Conservation (phyloP, 805 yeast genomes). For the Cyberlindnera lachancei region DNA sequence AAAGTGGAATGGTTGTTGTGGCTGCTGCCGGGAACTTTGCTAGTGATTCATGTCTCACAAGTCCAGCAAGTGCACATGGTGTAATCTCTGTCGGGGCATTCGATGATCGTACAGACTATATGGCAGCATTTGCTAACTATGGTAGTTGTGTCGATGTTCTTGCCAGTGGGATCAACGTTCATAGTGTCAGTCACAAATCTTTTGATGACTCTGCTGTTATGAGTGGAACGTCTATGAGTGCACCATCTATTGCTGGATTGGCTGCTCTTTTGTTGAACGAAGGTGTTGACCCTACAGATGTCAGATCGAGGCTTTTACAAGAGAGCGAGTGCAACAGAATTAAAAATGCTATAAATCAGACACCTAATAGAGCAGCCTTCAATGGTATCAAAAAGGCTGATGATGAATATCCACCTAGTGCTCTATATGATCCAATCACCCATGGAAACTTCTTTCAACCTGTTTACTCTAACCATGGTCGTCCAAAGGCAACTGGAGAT, state of each 20-base stretch:
- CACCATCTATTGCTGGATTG: constrained; percentile 68
- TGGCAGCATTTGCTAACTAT: constrained; percentile 85
- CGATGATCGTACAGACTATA: constrained; percentile 60
- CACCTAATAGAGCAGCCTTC: constrained; percentile 53
- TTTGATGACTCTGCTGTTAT: constrained; percentile 23
- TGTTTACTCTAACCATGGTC: background rate
- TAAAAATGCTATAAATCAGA: constrained; percentile 37
- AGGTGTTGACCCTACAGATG: constrained; percentile 37
- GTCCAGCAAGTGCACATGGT: constrained; percentile 72
- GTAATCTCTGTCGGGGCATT: constrained; percentile 87
- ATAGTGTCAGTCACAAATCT: constrained; percentile 39
- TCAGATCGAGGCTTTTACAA: constrained; percentile 36
- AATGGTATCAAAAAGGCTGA: constrained; percentile 28
- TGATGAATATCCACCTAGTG: constrained; percentile 15
- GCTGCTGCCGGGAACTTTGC: constrained; percentile 87
- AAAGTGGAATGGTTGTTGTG: constrained; percentile 63
- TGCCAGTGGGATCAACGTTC: constrained; percentile 71
- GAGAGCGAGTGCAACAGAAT: constrained; percentile 29
- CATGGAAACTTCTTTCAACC: constrained; percentile 2
- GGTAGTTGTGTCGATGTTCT: constrained; percentile 86
- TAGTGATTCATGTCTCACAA: constrained; percentile 70
- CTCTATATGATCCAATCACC: constrained; percentile 4
- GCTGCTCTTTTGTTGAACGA: constrained; percentile 46
- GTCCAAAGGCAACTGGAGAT: too few species aligned
- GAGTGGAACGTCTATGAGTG: constrained; percentile 79